Evolutionary conservation across 495 filamentous ascomycete species (phyloP).

Genomic region (Aspergillus homomorphus): DNA sequence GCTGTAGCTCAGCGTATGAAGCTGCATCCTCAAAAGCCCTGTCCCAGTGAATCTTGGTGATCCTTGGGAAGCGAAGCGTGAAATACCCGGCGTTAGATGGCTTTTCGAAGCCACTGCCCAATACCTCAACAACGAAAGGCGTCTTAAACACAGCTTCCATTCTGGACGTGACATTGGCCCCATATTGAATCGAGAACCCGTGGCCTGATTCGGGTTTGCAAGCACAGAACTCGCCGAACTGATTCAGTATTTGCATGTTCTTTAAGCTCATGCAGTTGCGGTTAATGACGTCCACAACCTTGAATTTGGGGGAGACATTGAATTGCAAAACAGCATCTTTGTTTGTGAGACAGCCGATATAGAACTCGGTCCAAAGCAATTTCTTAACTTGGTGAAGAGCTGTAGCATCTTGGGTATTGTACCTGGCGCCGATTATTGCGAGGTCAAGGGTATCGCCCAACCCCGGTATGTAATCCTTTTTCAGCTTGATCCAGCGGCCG

Average conservation of each 20-base stretch:
- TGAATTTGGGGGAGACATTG: constrained; percentile 55
- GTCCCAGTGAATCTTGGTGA: constrained; percentile 60
- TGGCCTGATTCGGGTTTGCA: constrained; percentile 23
- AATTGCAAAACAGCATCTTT: constrained; percentile 57
- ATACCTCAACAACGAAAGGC: constrained; percentile 63
- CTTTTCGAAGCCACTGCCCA: constrained; percentile 64
- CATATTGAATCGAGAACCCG: constrained; percentile 35
- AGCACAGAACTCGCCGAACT: constrained; percentile 43
- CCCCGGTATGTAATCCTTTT: constrained; percentile 82
- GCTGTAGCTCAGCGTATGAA: constrained; percentile 54
- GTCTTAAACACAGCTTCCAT: constrained; percentile 53
- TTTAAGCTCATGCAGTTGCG: constrained; percentile 48
- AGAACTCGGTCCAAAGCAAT: constrained; percentile 72
- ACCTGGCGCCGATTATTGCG: constrained; percentile 68
- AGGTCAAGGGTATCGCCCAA: constrained; percentile 83
- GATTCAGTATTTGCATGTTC: constrained; percentile 52
- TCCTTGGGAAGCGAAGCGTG: constrained; percentile 62
- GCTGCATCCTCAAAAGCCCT: constrained; percentile 53
- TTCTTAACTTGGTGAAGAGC: constrained; percentile 40
- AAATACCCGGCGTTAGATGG: constrained; percentile 53
- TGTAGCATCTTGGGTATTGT: constrained; percentile 55
- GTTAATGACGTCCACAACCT: constrained; percentile 57
- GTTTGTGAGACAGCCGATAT: constrained; percentile 74
- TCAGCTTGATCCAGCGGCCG: constrained; percentile 73
- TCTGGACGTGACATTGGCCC: constrained; percentile 23